phyloP scores from a whole-genome alignment of 176 grass and related monocot species.

The Luzula sylvatica region DNA sequence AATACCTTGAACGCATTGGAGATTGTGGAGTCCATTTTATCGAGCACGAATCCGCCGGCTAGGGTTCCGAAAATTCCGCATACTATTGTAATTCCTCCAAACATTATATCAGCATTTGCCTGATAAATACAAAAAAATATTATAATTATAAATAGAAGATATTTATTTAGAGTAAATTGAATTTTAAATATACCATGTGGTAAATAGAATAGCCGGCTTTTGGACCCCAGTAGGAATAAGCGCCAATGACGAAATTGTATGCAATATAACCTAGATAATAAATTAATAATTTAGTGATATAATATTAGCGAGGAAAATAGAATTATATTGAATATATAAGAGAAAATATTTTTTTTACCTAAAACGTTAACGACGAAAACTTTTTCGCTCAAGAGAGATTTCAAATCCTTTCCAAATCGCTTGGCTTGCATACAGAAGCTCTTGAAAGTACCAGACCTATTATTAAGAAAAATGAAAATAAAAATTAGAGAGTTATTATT shows the following conservation, averaged over 20 bases:
- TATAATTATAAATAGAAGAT: background rate
- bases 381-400: slow-evolving; percentile 65
- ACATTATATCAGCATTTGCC: slow-evolving; percentile 86
- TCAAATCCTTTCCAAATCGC: slow-evolving; percentile 68
- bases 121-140: slow-evolving; percentile 38
- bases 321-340: too few relatives aligned
- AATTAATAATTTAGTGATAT: too few relatives aligned
- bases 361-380: slow-evolving; percentile 69
- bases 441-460: slow-evolving; percentile 41
- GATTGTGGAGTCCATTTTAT: slow-evolving; percentile 73
- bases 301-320: background rate
- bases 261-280: slow-evolving; percentile 60
- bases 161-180: background rate
- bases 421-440: slow-evolving; percentile 41
- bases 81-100: slow-evolving; percentile 95
- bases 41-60: slow-evolving; percentile 76
- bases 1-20: slow-evolving; percentile 91
- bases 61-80: slow-evolving; percentile 95
- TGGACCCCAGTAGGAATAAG: slow-evolving; percentile 98
- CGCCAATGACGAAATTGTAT: slow-evolving; percentile 97
- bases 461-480: slow-evolving; percentile 24
- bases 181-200: slow-evolving; percentile 57
- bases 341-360: slow-evolving; percentile 30
- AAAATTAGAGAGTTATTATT: slow-evolving; percentile 11
- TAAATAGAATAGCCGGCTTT: slow-evolving; percentile 93